phyloP scores from a whole-genome alignment of 495 filamentous ascomycete species.

The Astrothelium macrocarpum region DNA sequence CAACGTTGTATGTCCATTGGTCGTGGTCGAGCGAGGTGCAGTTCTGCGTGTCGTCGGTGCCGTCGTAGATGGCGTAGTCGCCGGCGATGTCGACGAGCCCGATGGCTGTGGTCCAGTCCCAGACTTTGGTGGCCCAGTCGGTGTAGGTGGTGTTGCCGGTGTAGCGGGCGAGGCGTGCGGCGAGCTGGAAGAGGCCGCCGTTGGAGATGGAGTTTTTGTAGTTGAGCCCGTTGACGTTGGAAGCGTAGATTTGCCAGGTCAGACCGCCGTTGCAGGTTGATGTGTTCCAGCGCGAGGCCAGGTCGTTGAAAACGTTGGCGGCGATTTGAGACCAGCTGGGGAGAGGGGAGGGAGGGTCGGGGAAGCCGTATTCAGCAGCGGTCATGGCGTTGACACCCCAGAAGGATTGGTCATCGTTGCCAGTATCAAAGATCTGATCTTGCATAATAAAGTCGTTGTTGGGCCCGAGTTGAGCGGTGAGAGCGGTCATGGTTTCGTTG shows the following conservation, averaged over 20 bases:
- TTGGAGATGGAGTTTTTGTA: conserved; percentile 68
- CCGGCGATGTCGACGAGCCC: conserved; percentile 21
- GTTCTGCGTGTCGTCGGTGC: conserved; percentile 26
- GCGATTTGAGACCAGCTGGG: conserved; percentile 54
- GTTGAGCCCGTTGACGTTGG: conserved; percentile 40
- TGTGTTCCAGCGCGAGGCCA: conserved; percentile 39
- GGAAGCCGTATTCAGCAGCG: conserved; percentile 64
- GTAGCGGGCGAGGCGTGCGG: conserved; percentile 56
- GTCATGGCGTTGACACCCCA: conserved; percentile 68
- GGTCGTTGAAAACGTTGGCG: conserved; percentile 31
- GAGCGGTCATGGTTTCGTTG: conserved; percentile 25
- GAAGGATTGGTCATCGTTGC: conserved; percentile 73
- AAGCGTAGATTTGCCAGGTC: conserved; percentile 47
- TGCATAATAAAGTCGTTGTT: conserved; percentile 31
- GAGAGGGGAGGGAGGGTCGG: conserved; percentile 44
- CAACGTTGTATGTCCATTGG: conserved; percentile 60
- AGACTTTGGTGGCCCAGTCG: conserved; percentile 30
- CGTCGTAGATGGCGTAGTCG: conserved; percentile 31
- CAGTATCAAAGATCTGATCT: conserved; percentile 31
- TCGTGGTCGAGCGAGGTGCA: conserved; percentile 30
- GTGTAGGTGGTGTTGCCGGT: conserved; percentile 54
- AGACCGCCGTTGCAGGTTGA: conserved; percentile 42
- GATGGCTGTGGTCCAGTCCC: conserved; percentile 28
- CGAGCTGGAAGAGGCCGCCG: conserved; percentile 58
- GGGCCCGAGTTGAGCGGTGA: conserved; percentile 32